These are phyloP conservation scores for Cytospora piceicola DNA, from an alignment of 2,329 filamentous ascomycete species.

Conservation along the genomic window DNA sequence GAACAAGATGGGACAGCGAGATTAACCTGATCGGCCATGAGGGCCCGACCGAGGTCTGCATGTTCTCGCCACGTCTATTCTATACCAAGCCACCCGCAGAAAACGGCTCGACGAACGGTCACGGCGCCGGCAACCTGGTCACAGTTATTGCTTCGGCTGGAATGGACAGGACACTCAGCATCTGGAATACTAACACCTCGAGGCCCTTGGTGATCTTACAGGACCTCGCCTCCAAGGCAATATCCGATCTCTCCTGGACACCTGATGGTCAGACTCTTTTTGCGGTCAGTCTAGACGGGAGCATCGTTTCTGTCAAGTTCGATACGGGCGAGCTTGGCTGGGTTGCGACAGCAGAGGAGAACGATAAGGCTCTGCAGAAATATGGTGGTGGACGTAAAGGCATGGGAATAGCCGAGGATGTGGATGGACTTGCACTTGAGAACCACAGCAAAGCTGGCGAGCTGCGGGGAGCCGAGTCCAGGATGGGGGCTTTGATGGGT, in stretches of 20 bases:
- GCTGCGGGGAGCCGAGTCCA: conserved; percentile 83
- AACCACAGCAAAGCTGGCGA: conserved; percentile 92
- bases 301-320: conserved; percentile 81
- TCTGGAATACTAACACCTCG: conserved; percentile 97
- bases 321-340: conserved; percentile 87
- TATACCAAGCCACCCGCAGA: conserved; percentile 68
- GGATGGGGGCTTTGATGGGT: conserved; percentile 99
- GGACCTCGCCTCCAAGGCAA: conserved; percentile 86
- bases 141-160: conserved; percentile 97
- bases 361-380: conserved; percentile 89
- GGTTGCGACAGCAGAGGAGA: conserved; percentile 83
- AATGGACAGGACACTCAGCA: conserved; percentile 92
- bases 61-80: conserved; percentile 93
- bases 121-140: conserved; percentile 60
- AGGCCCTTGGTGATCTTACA: conserved; percentile 88
- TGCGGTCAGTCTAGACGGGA: conserved; percentile 85
- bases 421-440: conserved; percentile 84
- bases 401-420: conserved; percentile 89
- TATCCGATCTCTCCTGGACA: conserved; percentile 92
- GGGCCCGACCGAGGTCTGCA: conserved; percentile 94
- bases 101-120: conserved; percentile 53
- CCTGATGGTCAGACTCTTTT: conserved; percentile 89
- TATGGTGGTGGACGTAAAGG: conserved; percentile 87
- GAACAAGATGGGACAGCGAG: conserved; percentile 90
- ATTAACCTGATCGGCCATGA: conserved; percentile 98